These are phyloP conservation scores for Myriangium duriaei DNA, from an alignment of 2,329 filamentous ascomycete genomes.

Conservation along the genomic window DNA sequence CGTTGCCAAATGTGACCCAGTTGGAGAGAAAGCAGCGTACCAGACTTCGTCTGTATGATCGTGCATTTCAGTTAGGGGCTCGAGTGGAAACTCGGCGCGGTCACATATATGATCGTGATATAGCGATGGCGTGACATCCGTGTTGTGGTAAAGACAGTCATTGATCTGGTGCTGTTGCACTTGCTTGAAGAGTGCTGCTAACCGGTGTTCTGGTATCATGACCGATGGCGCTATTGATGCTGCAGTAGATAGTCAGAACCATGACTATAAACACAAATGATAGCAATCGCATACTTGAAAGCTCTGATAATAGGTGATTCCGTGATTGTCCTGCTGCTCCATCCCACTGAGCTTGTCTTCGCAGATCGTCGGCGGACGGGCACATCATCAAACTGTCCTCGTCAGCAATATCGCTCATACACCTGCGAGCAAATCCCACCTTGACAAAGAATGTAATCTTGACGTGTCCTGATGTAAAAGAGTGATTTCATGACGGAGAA, in stretches of 20 bases:
- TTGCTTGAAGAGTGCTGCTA: conserved; percentile 68
- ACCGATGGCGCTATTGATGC: conserved; percentile 88
- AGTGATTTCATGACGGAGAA: conserved; percentile 79
- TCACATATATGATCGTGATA: conserved; percentile 85
- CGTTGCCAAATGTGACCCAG: conserved; percentile 70
- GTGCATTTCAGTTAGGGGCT: conserved; percentile 55
- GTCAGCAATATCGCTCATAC: conserved; percentile 2
- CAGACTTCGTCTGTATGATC: conserved; percentile 76
- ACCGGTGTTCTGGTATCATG: conserved; percentile 87
- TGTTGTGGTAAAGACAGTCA: conserved; percentile 81
- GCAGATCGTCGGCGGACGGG: conserved; percentile 61
- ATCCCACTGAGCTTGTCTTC: conserved; percentile 69
- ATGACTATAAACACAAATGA: conserved; percentile 1
- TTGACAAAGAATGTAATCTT: conserved; percentile 70
- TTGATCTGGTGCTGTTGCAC: conserved; percentile 76
- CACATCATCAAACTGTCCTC: conserved; percentile 73
- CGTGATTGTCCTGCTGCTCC: conserved; percentile 66
- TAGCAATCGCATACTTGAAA: conserved; percentile 55
- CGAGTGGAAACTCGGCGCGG: conserved; percentile 62
- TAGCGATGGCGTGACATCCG: conserved; percentile 61
- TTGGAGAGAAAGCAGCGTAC: conserved; percentile 81
- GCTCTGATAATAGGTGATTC: conserved; percentile 59
- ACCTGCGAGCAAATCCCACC: conserved; percentile 32
- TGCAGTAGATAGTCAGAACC: conserved; percentile 25
- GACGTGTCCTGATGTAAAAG: conserved; percentile 68